A percentile compares a stretch with the other conserved stretches of the same genome.
These are phyloP conservation scores for Heracleum sosnowskyi DNA, from an alignment of 129 eudicot species.

Conservation along the genomic window DNA sequence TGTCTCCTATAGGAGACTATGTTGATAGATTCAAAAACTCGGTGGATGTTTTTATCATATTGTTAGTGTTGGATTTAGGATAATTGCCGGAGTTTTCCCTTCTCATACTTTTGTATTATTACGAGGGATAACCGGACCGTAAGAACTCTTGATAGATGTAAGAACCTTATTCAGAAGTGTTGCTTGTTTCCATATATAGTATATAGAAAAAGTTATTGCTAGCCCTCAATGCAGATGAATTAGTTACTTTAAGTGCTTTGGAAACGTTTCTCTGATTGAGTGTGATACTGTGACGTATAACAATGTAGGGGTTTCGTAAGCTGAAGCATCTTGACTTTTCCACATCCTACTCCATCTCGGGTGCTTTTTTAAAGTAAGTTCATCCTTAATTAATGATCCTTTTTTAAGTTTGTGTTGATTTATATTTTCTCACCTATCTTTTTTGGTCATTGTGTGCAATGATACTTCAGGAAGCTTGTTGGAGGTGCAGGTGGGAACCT, in stretches of 20 bases:
- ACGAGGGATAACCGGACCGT: not conserved
- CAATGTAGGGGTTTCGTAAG: constrained; percentile 64
- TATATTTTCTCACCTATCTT: not conserved
- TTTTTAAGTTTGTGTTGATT: not conserved
- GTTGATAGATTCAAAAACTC: not conserved
- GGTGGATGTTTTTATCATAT: not conserved
- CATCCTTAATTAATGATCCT: not conserved
- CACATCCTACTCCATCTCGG: constrained; percentile 74
- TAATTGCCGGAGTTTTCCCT: not conserved
- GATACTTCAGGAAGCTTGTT: constrained; percentile 52
- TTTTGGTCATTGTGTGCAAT: constrained; percentile 2
- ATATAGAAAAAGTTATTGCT: not conserved
- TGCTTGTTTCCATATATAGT: not conserved
- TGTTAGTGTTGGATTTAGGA: not conserved
- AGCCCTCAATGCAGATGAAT: not conserved
- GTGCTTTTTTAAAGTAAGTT: constrained; percentile 69
- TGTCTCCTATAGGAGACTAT: not conserved
- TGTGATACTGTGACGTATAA: constrained; percentile 8
- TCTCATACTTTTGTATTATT: not conserved
- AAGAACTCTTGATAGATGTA: not conserved
- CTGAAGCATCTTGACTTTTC: constrained; percentile 74
- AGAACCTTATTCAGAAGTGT: not conserved
- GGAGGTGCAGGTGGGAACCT: constrained; percentile 48
- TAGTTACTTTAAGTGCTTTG: not conserved
- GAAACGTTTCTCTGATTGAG: not conserved